phyloP scores from a whole-genome alignment of 1,284 basidiomycete species.

The Tilletia setariae region DNA sequence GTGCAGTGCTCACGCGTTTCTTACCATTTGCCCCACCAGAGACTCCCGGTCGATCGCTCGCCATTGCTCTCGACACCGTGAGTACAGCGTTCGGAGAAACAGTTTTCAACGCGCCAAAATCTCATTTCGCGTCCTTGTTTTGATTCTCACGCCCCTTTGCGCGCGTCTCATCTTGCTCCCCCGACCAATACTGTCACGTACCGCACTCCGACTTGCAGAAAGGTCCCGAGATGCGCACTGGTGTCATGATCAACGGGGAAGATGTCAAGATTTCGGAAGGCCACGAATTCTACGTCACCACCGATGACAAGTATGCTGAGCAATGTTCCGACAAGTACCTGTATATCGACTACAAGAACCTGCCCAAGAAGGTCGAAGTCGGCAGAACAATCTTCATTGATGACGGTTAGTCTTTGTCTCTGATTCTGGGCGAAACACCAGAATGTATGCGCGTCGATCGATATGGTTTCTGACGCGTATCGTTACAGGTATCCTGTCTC shows the following conservation, averaged over 20 bases:
- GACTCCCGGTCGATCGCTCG: slow-evolving; percentile 74
- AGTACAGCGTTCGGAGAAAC: slow-evolving; percentile 55
- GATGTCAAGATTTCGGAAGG: slow-evolving; percentile 86
- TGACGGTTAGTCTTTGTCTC: slow-evolving; percentile 66
- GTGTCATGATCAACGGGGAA: slow-evolving; percentile 77
- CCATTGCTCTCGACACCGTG: slow-evolving; percentile 90
- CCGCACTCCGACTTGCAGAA: slow-evolving; percentile 62
- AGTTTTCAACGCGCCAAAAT: background rate
- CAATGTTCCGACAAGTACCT: slow-evolving; percentile 72
- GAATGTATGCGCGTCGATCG: too few species aligned
- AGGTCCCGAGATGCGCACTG: slow-evolving; percentile 99
- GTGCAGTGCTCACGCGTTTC: background rate
- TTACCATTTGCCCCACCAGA: slow-evolving; percentile 26
- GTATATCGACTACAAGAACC: slow-evolving; percentile 66
- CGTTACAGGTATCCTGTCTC: slow-evolving; percentile 74
- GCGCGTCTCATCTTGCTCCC: background rate
- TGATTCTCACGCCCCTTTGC: slow-evolving; percentile 8
- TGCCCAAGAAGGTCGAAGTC: slow-evolving; percentile 88
- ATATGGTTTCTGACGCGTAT: slow-evolving; percentile 9
- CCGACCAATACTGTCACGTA: background rate
- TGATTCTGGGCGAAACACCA: background rate
- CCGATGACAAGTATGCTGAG: slow-evolving; percentile 77
- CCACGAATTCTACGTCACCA: slow-evolving; percentile 89
- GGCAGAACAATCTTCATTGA: slow-evolving; percentile 97
- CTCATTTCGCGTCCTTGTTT: slow-evolving; percentile 3